Base-by-base conservation (phyloP, 257 asterid species). In the Coffea canephora region DNA sequence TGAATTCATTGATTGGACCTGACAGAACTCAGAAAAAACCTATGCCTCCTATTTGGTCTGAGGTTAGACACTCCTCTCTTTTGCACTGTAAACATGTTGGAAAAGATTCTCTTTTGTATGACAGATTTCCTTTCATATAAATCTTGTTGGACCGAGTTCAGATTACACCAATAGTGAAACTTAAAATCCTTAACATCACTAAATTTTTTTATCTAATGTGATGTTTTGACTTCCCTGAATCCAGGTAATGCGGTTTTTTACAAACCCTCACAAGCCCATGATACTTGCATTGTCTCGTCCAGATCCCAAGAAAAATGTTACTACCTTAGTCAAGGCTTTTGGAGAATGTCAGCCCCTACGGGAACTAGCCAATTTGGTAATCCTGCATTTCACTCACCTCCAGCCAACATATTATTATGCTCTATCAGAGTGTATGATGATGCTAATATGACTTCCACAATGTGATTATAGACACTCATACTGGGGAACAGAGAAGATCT, bases 201-300 rank as follows among this genome's bases (percentile, higher is more conserved):
- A 21, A 16, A 69, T 23, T 23, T 64, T 64, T 69, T 21, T 48
- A 69, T 80, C 65, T n/a, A 57, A 57, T 19, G n/a, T 25, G 18
- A 16, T 18, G 25, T 31, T 48, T 45, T 45, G 46, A 61, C 48
- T 2, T 23, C 21, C 1, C 50, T 67, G 69, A 49, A 80, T 82
- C 85, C 91, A 91, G 96, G 88, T 91, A 41, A 88, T 85, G 92
- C 83, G 92, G 68, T 91, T 89, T 73, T 89, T 91, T 80, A 72
- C 85, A 7, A 89, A 91, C 80, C 93, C 93, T 61, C 92, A 88
- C 87, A 91, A 91, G 92, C 96, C 96, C 46, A 91, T 91, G 93
- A 87, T 91, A 83, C 93, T 89, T 67, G 96, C 93, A 69, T 79
- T 91, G 80, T 88, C 96, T 45, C 90, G 92, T 65, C 92, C 96